phyloP scores from a whole-genome alignment of 768 basidiomycete species.

The Chalciporus piperatus region DNA sequence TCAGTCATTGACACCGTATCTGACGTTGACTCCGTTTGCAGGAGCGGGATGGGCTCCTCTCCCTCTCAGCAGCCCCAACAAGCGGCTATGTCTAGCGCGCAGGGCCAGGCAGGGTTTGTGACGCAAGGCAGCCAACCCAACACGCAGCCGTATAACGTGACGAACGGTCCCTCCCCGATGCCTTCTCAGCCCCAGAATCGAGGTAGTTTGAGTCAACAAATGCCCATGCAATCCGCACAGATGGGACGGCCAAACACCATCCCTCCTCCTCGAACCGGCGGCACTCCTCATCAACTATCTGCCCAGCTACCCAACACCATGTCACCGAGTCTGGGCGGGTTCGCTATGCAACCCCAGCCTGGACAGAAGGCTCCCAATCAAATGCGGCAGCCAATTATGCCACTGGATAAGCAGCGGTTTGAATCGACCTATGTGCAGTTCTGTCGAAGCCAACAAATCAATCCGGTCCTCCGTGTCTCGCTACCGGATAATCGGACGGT shows the following conservation, averaged over 20 bases:
- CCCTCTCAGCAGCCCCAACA: conserved; percentile 20
- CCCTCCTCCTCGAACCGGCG: conserved; percentile 40
- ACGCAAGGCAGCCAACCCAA: conserved; percentile 14
- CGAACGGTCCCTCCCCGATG: conserved; percentile 18
- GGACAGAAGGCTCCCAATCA: conserved; percentile 24
- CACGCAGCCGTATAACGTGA: conserved; percentile 14
- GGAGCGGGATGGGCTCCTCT: conserved; percentile 18
- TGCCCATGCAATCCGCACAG: conserved; percentile 32
- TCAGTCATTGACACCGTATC: background rate
- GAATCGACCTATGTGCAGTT: conserved; percentile 49
- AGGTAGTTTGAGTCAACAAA: conserved; percentile 24
- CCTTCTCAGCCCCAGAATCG: conserved; percentile 16
- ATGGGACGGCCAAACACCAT: conserved; percentile 28
- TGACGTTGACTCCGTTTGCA: conserved; percentile 11
- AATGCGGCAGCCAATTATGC: conserved; percentile 22
- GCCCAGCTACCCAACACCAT: conserved; percentile 31
- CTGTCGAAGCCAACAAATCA: conserved; percentile 40
- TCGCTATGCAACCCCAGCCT: conserved; percentile 9
- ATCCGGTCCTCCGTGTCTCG: conserved; percentile 40
- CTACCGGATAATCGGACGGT: conserved; percentile 53
- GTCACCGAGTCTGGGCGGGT: conserved; percentile 35
- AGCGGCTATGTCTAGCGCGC: conserved; percentile 8
- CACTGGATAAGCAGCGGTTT: conserved; percentile 52
- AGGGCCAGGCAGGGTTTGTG: conserved; percentile 22
- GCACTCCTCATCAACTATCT: conserved; percentile 37